Base-by-base conservation (phyloP, 306 rosid species). In the Crataegus laevigata region DNA sequence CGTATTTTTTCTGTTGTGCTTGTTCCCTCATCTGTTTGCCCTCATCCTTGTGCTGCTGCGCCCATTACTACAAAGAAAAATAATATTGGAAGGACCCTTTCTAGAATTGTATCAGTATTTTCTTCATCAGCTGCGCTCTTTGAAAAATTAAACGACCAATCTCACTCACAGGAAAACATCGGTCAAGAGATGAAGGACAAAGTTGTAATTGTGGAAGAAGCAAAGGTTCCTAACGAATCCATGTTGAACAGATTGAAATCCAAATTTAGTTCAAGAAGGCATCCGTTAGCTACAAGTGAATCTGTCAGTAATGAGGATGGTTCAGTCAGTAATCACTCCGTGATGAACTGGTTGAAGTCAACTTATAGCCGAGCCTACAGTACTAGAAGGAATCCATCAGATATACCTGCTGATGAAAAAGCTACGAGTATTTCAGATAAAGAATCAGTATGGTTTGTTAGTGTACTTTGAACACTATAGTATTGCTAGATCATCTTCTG, bases 221-320 rank as follows among this genome's bases (percentile, higher is more conserved):
- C 78, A 18, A 85, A 87, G 63, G 72, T 19, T 70, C 84, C 69
- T 52, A 85, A 83, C 58, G 73, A 72, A 32, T 80, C 91, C 30
- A 76, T 91, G 86, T 40, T 88, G 43, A 84, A 84, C 81, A 85
- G 91, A 76, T 80, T 92, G 81, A 91, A 85, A 80, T 87, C 94
- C 75, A 73, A 43, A 22, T 61, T 73, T 11, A 87, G 89, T 61
- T 63, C 75, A 70, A 88, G 69, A 82, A 85, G 67, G 40, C 67
- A 75, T 25, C 52, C 69, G 79, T 28, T 85, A 62, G 2, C 75
- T 66, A 4, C 38, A 24, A 64, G 66, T 64, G 87, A 80, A 17
- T 72, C 70, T 57, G 18, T 30, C 18, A 69, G 80, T 18, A 71
- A 14, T 38, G 77, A 50, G 76, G 85, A 36, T 24, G 68, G 29